A percentile compares a stretch with the other conserved stretches of the same genome.
Evolutionary conservation across 2,329 filamentous ascomycete genomes (phyloP).

Genomic region (Diatrype stigma): DNA sequence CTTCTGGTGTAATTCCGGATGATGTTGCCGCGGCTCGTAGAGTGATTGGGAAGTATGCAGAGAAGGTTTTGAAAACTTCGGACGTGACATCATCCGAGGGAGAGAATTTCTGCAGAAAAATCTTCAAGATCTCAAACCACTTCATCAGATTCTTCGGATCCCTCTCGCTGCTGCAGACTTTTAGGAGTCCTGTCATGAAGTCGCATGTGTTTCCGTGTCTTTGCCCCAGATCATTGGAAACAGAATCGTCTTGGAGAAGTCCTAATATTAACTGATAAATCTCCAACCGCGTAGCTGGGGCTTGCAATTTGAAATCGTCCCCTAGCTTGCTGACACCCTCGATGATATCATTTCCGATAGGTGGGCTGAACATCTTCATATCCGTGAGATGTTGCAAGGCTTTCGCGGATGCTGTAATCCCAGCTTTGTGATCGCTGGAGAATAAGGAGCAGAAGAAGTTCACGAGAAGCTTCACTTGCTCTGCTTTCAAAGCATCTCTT

Average conservation of each 20-base stretch:
- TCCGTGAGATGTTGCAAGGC: conserved; percentile 45
- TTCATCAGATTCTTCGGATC: conserved; percentile 53
- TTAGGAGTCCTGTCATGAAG: conserved; percentile 47
- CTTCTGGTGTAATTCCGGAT: conserved; percentile 49
- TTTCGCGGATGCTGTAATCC: conserved; percentile 49
- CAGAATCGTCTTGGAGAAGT: conserved; percentile 39
- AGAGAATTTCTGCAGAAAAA: conserved; percentile 42
- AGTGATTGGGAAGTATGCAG: conserved; percentile 59
- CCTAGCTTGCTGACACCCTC: conserved; percentile 45
- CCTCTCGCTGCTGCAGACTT: conserved; percentile 50
- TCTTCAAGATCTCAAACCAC: conserved; percentile 50
- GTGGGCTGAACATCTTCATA: conserved; percentile 49
- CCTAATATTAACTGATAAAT: conserved; percentile 46
- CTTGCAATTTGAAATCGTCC: conserved; percentile 54
- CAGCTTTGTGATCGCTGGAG: conserved; percentile 55
- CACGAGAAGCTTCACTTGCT: conserved; percentile 48
- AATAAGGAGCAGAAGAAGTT: conserved; percentile 57
- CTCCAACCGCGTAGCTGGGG: conserved; percentile 46
- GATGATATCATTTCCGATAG: conserved; percentile 45
- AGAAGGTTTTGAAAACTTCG: conserved; percentile 51
- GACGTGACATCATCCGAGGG: conserved; percentile 42
- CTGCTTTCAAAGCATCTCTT: conserved; percentile 40
- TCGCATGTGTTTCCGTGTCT: conserved; percentile 38
- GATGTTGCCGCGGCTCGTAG: conserved; percentile 47
- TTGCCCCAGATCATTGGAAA: conserved; percentile 41